Conservation (phyloP, 2,329 filamentous ascomycete species). For the Fusarium sp. region DNA sequence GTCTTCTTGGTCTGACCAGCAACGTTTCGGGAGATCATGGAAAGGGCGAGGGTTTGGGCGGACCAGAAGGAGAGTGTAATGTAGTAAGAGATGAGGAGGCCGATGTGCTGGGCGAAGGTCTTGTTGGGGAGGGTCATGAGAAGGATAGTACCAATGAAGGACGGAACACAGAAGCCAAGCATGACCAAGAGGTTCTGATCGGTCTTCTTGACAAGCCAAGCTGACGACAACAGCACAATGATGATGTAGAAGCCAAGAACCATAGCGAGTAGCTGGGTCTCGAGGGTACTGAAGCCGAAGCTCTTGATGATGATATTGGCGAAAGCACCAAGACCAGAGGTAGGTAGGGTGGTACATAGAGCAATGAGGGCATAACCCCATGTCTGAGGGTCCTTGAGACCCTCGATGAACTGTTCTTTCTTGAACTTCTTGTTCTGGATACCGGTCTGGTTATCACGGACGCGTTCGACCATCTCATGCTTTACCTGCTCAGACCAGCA, state of each 20-base stretch:
- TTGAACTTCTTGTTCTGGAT: slow-evolving; percentile 70
- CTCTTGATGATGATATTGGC: slow-evolving; percentile 80
- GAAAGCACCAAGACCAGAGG: slow-evolving; percentile 80
- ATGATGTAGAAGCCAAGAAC: slow-evolving; percentile 83
- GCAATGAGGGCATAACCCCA: slow-evolving; percentile 77
- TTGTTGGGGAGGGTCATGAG: slow-evolving; percentile 65
- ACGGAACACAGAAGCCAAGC: slow-evolving; percentile 76
- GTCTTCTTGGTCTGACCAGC: slow-evolving; percentile 83
- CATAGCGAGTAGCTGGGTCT: slow-evolving; percentile 83
- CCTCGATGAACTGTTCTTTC: slow-evolving; percentile 63
- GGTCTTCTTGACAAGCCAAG: slow-evolving; percentile 78
- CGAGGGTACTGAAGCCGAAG: slow-evolving; percentile 75
- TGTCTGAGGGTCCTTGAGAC: slow-evolving; percentile 75
- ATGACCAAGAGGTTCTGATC: slow-evolving; percentile 79
- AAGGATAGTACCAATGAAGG: slow-evolving; percentile 79
- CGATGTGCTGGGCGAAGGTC: slow-evolving; percentile 57
- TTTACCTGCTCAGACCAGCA: slow-evolving; percentile 79
- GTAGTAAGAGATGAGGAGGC: slow-evolving; percentile 81
- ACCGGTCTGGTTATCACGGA: slow-evolving; percentile 73
- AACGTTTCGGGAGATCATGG: slow-evolving; percentile 78
- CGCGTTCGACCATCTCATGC: slow-evolving; percentile 72
- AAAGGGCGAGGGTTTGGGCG: slow-evolving; percentile 76
- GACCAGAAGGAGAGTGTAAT: slow-evolving; percentile 85
- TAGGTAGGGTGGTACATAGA: slow-evolving; percentile 81
- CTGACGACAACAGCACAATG: slow-evolving; percentile 75